Conservation (phyloP, 306 rosid genomes). For the Gastrolobium bilobum region DNA sequence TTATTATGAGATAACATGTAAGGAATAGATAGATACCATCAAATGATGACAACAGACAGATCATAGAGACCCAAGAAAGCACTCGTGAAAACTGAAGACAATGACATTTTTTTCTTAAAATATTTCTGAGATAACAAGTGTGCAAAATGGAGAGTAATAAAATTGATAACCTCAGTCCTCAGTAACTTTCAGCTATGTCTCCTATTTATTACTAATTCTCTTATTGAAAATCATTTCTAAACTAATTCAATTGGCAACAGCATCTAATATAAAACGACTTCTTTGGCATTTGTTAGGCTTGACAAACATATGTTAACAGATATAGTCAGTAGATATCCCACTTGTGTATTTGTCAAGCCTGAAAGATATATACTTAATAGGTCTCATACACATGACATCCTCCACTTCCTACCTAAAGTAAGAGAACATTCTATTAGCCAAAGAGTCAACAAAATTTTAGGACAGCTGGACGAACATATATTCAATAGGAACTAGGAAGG, state of each 20-base stretch:
- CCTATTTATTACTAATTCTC: constrained; percentile 1
- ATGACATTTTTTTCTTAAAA: background rate
- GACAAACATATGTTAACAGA: background rate
- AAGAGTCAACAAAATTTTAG: too few relatives aligned
- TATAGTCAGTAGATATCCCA: too few relatives aligned
- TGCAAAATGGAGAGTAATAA: background rate
- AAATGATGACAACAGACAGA: background rate
- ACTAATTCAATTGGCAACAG: background rate
- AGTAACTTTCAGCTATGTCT: background rate
- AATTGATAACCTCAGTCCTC: background rate
- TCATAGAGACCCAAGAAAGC: background rate
- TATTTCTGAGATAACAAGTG: background rate
- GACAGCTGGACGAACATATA: background rate
- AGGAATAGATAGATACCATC: background rate
- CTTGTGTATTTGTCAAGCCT: background rate
- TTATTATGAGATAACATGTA: background rate
- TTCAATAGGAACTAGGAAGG: background rate
- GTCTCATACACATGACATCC: background rate
- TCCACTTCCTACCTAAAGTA: background rate
- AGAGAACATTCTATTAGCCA: too few relatives aligned
- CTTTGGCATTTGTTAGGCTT: background rate
- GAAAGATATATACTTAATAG: background rate
- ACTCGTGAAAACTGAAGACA: background rate
- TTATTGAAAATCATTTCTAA: background rate
- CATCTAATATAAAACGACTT: background rate